Evolutionary conservation across 257 asterid species (phyloP).

Genomic region (Mitragyna speciosa): DNA sequence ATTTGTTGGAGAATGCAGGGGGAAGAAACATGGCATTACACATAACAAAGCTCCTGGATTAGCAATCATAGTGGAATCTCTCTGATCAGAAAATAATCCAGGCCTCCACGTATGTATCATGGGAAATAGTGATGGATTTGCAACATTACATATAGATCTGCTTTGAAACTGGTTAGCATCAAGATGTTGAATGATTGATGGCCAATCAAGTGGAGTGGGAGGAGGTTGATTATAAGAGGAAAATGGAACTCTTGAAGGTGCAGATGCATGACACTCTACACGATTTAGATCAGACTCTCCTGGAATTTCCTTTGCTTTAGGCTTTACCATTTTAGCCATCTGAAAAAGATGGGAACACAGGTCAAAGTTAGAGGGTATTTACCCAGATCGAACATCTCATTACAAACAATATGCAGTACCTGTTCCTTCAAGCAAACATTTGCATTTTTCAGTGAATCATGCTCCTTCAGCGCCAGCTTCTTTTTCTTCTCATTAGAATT

Average conservation of each 20-base stretch:
- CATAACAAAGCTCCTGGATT: slow-evolving; percentile 36
- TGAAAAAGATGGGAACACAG: slow-evolving; percentile 24
- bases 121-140: slow-evolving; percentile 25
- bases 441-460: slow-evolving; percentile 36
- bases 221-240: slow-evolving; percentile 38
- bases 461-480: slow-evolving; percentile 51
- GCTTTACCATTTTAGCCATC: slow-evolving; percentile 41
- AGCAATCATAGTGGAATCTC: slow-evolving; percentile 21
- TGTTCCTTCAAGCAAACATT: slow-evolving; percentile 42
- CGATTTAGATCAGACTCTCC: slow-evolving; percentile 15
- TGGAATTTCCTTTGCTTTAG: slow-evolving; percentile 23
- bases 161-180: slow-evolving; percentile 32
- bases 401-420: slow-evolving; percentile 32
- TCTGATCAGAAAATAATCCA: slow-evolving; percentile 29
- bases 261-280: slow-evolving; percentile 26
- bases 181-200: slow-evolving; percentile 34
- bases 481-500: slow-evolving; percentile 42
- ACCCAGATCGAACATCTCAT: neutral
- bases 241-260: slow-evolving; percentile 14
- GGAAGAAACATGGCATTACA: slow-evolving; percentile 56
- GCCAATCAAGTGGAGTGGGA: slow-evolving; percentile 50
- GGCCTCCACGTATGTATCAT: slow-evolving; percentile 15
- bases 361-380: too few species aligned
- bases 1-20: slow-evolving; percentile 24
- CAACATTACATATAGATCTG: slow-evolving; percentile 20